phyloP scores from a whole-genome alignment of 2,329 filamentous ascomycete genomes.

The Calonectria naviculata region DNA sequence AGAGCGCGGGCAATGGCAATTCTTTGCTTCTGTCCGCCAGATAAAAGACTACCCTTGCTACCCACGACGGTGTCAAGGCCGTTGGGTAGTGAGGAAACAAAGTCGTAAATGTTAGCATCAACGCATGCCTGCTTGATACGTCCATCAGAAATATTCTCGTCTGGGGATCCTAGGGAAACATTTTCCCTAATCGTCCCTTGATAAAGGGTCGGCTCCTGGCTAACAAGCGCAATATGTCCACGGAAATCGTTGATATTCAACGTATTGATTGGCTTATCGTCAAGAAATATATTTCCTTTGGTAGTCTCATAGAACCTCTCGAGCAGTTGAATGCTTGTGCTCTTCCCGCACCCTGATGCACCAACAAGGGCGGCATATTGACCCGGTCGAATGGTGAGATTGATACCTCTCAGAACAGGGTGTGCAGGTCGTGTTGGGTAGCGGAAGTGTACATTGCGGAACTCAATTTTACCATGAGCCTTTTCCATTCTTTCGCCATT shows the following conservation, averaged over 20 bases:
- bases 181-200: constrained; percentile 62
- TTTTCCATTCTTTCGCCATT: constrained; percentile 71
- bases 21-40: constrained; percentile 9
- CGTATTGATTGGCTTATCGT: constrained; percentile 35
- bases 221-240: constrained; percentile 40
- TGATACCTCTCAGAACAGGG: background rate
- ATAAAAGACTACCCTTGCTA: constrained; percentile 2
- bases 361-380: constrained; percentile 67
- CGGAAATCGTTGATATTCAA: constrained; percentile 37
- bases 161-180: constrained; percentile 53
- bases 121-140: constrained; percentile 45
- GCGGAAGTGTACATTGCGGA: constrained; percentile 20
- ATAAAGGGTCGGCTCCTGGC: constrained; percentile 43
- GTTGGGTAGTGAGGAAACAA: background rate
- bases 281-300: constrained; percentile 41
- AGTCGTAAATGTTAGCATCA: constrained; percentile 11
- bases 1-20: constrained; percentile 11
- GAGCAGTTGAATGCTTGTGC: constrained; percentile 64
- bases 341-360: constrained; percentile 69
- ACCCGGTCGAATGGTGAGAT: constrained; percentile 37
- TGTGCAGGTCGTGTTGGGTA: constrained; percentile 38
- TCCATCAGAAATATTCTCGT: constrained; percentile 41
- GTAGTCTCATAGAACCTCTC: constrained; percentile 56
- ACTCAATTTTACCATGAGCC: constrained; percentile 69
- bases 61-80: background rate